Evolutionary conservation across 768 basidiomycete genomes (phyloP), one percentile per base, ranked within the genome.

Genomic region (Phallus indusiatus): DNA sequence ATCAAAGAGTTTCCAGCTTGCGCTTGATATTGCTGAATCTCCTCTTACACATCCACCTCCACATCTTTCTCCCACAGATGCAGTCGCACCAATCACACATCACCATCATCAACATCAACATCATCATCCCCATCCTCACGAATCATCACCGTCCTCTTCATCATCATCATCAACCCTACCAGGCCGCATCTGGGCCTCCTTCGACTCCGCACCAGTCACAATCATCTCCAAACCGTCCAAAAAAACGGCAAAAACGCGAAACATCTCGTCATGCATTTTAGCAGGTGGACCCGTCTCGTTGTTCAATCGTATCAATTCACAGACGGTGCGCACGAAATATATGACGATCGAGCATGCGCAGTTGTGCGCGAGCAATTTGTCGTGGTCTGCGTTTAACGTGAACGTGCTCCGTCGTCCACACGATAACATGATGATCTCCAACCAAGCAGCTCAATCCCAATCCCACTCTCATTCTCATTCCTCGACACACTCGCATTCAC

Each of bases 221-320:
- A 93, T 96, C 73, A 94, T 97, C 67, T 94, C 94, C 67, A 96
- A 96, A 71, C 94, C 94, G 35, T 94, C 92, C 61, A 94, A 94
- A 81, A 94, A 94, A 78, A 95, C 92, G 10, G 90, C 90, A 60
- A 95, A 94, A 76, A 93, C 93, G 66, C 86, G 93, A 74, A 86
- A 90, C 75, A 88, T 88, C 68, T 87, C 85, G 48, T 91, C 86
- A 20, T 94, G 92, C 75, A 92, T 96, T 70, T 80, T 92, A 56
- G 87, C 86, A 28, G 88, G 89, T 52, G 88, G 90, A 20, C 88
- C 91, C 36, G 90, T 97, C 54, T 90, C 91, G 55, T 81, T 97
- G 51, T 95, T 94, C 80, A 93, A 94, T 71, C 87, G 94, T 67
- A 92, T 97, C 79, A 94, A 95, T 73, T 90, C 90, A 14, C 94